Base-by-base conservation (phyloP, 345 rosid genomes). In the Bruguiera gymnorhiza region DNA sequence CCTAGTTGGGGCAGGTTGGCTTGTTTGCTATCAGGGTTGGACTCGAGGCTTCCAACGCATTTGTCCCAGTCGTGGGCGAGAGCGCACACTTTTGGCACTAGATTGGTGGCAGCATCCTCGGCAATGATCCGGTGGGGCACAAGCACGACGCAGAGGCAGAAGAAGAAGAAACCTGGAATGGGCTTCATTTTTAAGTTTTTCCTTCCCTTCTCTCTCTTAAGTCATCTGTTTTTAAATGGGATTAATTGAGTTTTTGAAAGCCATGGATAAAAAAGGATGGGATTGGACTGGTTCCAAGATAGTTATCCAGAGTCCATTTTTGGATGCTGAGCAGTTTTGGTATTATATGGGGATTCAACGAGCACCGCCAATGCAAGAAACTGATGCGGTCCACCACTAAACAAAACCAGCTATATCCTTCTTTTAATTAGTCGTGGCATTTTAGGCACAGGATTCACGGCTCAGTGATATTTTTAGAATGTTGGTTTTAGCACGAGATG, bases 1-100 rank as follows among this genome's bases (percentile, higher is more conserved):
- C 80, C 87, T 0, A 90, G 85, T 66, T 79, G 82, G 0, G 63
- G 66, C 1, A 85, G 68, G 65, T 79, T 82, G 5, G 89, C 83
- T 34, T 68, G 60, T 37, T 70, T 52, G 73, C 79, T 70, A 3
- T 79, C 86, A 0, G 79, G 84, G 63, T 81, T 74, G 0, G 86
- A 78, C 5, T 53, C 61, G 30, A 90, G 69, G 72, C 84, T 86
- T 1, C 86, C 65, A 3, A 84, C 26, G 78, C 96, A 90, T 7
- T 86, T 77, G 2, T 68, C 72, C 76, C 72, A 79, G 81, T 83
- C 69, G 15, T 74, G 80, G 0, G 83, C 63, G 37, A 62, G 60
- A 6, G 66, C 70, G 71, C 97, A 90, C 11, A 85, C 80, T 65
- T 64, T 31, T 1, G 20, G 52, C 10, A 86, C 73, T 20, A 81